These are phyloP conservation scores for Akebia trifoliata DNA, from an alignment of 164 flowering plant genomes.

Conservation along the genomic window DNA sequence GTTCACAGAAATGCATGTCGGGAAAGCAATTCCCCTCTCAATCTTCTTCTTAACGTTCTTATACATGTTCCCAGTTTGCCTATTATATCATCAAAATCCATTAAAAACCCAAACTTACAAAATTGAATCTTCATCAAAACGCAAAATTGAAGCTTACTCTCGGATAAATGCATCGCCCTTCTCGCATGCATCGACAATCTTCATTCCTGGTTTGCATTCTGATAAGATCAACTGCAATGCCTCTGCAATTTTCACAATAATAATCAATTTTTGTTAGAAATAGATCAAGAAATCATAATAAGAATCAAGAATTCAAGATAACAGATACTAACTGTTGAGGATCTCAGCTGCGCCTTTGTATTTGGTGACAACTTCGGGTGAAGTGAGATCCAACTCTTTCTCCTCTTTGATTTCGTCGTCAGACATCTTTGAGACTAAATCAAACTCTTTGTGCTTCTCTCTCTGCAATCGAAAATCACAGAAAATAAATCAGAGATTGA, in stretches of 20 bases:
- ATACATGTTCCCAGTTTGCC: conserved; percentile 86
- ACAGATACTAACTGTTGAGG: conserved; percentile 44
- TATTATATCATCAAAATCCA: conserved; percentile 17
- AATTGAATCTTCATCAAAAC: neutral
- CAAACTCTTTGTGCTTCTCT: too few relatives aligned
- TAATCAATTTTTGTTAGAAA: neutral
- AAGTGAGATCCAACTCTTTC: conserved; percentile 80
- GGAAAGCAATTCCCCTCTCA: conserved; percentile 91
- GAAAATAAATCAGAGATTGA: too few relatives aligned
- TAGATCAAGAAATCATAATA: neutral
- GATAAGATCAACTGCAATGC: conserved; percentile 78
- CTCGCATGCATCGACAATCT: conserved; percentile 85
- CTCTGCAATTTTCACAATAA: conserved; percentile 39
- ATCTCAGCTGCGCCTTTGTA: conserved; percentile 87
- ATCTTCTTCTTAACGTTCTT: conserved; percentile 93
- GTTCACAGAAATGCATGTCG: conserved; percentile 90
- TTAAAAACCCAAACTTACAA: neutral
- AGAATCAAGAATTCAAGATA: neutral
- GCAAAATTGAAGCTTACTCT: conserved; percentile 47
- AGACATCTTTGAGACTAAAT: conserved; percentile 50
- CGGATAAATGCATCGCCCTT: conserved; percentile 75
- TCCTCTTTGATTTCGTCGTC: conserved; percentile 77
- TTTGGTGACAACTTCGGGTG: conserved; percentile 82
- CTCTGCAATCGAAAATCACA: too few relatives aligned
- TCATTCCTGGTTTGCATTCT: conserved; percentile 76